These are phyloP conservation scores for Hanseniaspora mollemarum DNA, from an alignment of 805 yeast species.

Conservation along the genomic window DNA sequence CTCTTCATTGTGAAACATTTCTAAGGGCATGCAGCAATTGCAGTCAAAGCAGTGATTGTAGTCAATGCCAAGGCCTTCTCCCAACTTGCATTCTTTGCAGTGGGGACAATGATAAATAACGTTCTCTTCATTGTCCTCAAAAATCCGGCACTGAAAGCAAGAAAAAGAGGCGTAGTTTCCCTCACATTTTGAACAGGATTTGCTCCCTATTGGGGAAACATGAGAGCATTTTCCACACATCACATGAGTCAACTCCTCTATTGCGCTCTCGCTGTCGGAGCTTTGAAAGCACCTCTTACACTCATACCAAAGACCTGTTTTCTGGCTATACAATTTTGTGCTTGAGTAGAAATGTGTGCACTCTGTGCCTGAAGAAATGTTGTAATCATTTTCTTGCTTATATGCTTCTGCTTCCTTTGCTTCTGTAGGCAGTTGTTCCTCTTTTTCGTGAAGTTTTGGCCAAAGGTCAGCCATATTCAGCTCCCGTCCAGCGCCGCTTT, in stretches of 20 bases:
- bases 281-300: slow-evolving; percentile 12
- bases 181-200: not conserved
- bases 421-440: not conserved
- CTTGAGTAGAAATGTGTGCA: not conserved
- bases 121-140: slow-evolving; percentile 68
- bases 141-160: slow-evolving; percentile 66
- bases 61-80: slow-evolving; percentile 77
- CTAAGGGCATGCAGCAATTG: slow-evolving; percentile 77
- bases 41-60: slow-evolving; percentile 86
- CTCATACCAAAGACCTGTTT: slow-evolving; percentile 2
- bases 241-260: not conserved
- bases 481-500: too few relatives aligned
- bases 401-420: not conserved
- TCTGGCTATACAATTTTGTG: not conserved
- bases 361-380: not conserved
- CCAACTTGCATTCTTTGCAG: slow-evolving; percentile 87
- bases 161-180: not conserved
- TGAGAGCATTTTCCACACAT: slow-evolving; percentile 2
- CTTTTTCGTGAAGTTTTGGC: too few relatives aligned
- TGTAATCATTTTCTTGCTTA: not conserved
- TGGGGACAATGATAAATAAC: slow-evolving; percentile 84
- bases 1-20: slow-evolving; percentile 45
- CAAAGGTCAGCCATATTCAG: too few relatives aligned
- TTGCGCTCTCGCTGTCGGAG: not conserved
- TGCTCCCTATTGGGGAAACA: not conserved